Base-by-base conservation (phyloP, 495 filamentous ascomycete species). In the Stereocaulon alpinum region DNA sequence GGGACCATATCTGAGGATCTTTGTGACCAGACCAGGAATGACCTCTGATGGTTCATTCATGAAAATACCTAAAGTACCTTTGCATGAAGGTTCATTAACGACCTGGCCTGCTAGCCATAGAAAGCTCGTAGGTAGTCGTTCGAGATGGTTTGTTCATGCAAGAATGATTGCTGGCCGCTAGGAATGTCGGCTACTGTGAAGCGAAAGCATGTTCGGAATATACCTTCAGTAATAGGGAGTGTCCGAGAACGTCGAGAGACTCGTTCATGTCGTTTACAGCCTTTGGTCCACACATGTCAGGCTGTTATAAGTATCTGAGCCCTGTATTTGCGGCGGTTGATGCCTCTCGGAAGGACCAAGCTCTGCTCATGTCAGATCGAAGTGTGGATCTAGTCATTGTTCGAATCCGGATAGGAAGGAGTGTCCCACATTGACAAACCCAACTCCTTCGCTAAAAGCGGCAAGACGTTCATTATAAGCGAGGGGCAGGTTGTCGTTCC, bases 51-150 rank as follows among this genome's bases (percentile, higher is more conserved):
- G 65, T 29, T 64, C 68, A 53, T 81, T 76, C 64, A 69, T 71
- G 66, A 72, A 77, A 24, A 66, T 54, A n/a, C 71, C 75, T 6
- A 75, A 69, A 40, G 70, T 66, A 29, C 63, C 67, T 41, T 69
- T 64, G 22, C 64, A 52, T 11, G 64, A 64, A 14, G 66, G 71
- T 52, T 79, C 72, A 9, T 73, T 70, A 41, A 80, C 63, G n/a
- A 82, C 74, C 40, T 79, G 68, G 7, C 80, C 80, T 12, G 80
- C 73, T 43, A 80, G 59, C 79, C 80, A 82, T 18, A 80, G 81
- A 61, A 82, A 79, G 51, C 58, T 67, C 12, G 61, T 37, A 30
- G 69, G 56, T 15, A 79, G 66, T 40, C 66, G 56, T 55, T 68
- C 66, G 18, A 79, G 70, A 22, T 75, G 74, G 17, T 62, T 59